phyloP scores from a whole-genome alignment of 805 yeast genomes.

The Saturnispora saitoi region DNA sequence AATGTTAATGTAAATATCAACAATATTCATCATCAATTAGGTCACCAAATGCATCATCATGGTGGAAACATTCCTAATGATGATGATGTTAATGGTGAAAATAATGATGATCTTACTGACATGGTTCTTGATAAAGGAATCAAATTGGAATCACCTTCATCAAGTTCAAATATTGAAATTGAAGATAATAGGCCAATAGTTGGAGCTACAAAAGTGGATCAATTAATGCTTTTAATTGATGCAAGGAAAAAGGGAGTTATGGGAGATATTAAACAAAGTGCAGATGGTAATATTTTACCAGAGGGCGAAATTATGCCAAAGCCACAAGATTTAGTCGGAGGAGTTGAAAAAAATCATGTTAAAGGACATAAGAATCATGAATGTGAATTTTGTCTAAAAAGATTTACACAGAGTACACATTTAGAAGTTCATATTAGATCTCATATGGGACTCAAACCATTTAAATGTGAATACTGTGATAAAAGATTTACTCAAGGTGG shows the following conservation, averaged over 20 bases:
- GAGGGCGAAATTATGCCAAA: constrained; percentile 34
- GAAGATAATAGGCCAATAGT: constrained; percentile 56
- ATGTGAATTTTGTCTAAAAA: constrained; percentile 70
- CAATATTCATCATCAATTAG: neutral
- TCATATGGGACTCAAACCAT: constrained; percentile 82
- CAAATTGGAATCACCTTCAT: neutral
- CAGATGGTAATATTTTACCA: constrained; percentile 51
- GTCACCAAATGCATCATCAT: neutral
- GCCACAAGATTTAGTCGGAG: constrained; percentile 64
- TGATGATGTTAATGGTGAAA: constrained; percentile 8
- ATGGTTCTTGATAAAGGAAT: neutral
- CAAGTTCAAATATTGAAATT: constrained; percentile 1
- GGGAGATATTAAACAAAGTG: constrained; percentile 53
- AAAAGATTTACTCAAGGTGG: constrained; percentile 88
- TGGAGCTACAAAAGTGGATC: constrained; percentile 88
- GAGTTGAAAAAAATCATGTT: constrained; percentile 56
- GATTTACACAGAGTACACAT: constrained; percentile 85
- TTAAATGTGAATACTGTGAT: constrained; percentile 67
- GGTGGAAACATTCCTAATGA: neutral
- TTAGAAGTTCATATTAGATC: constrained; percentile 82
- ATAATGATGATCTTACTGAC: constrained; percentile 11
- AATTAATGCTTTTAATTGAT: constrained; percentile 82
- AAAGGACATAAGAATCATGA: constrained; percentile 47
- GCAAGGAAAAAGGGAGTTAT: constrained; percentile 73
- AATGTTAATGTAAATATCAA: neutral